phyloP scores from a whole-genome alignment of 2,329 filamentous ascomycete genomes.

The Penicillium sp. region DNA sequence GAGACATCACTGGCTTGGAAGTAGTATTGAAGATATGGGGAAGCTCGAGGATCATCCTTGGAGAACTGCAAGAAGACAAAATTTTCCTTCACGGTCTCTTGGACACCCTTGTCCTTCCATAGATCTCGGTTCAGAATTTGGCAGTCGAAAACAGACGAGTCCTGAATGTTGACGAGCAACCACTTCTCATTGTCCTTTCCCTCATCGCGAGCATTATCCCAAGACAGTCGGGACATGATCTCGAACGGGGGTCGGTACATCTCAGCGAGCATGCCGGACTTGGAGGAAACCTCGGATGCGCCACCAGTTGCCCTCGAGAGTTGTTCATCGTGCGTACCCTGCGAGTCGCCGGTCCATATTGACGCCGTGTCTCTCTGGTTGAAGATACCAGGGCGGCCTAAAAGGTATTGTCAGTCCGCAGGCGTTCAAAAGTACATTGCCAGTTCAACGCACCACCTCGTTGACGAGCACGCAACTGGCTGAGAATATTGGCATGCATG shows the following conservation, averaged over 20 bases:
- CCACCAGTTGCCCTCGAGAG: constrained; percentile 61
- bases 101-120: constrained; percentile 82
- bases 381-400: constrained; percentile 60
- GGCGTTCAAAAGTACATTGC: neutral
- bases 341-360: constrained; percentile 55
- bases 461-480: constrained; percentile 56
- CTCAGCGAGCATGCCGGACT: constrained; percentile 76
- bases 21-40: constrained; percentile 86
- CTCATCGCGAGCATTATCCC: constrained; percentile 76
- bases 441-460: constrained; percentile 31
- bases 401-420: constrained; percentile 5
- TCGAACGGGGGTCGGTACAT: constrained; percentile 91
- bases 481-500: constrained; percentile 59
- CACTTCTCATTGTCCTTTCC: constrained; percentile 89
- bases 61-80: constrained; percentile 95
- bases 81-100: constrained; percentile 78
- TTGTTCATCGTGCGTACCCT: constrained; percentile 47
- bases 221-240: constrained; percentile 72
- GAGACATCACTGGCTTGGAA: constrained; percentile 72
- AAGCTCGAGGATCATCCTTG: constrained; percentile 73
- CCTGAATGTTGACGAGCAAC: constrained; percentile 93
- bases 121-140: constrained; percentile 90
- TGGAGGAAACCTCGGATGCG: constrained; percentile 61
- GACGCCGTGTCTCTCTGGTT: constrained; percentile 58
- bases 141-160: constrained; percentile 88